A percentile compares a stretch with the other conserved stretches of the same genome.
phyloP scores from a whole-genome alignment of 345 rosid genomes.

The Ailanthus altissimus region DNA sequence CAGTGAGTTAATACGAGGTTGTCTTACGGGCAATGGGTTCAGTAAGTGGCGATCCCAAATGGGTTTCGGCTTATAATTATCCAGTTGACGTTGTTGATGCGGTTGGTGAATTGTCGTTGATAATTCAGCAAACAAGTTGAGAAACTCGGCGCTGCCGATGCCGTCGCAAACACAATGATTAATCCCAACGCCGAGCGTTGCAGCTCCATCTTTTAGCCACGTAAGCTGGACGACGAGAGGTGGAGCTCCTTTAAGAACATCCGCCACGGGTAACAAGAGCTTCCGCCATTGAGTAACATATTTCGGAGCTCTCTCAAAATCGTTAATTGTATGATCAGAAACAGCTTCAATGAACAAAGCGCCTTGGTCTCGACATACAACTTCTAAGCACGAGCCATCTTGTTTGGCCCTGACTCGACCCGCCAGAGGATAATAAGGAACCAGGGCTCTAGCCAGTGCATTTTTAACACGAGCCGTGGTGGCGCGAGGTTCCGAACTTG shows the following conservation, averaged over 20 bases:
- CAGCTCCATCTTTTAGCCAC: conserved; percentile 79
- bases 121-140: conserved; percentile 60
- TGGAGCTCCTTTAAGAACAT: conserved; percentile 76
- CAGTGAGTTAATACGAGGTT: conserved; percentile 22
- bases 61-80: conserved; percentile 33
- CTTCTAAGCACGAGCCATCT: conserved; percentile 53
- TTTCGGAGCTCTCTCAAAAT: conserved; percentile 57
- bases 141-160: conserved; percentile 72
- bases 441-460: conserved; percentile 58
- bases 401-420: conserved; percentile 68
- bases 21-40: conserved; percentile 28
- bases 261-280: conserved; percentile 57
- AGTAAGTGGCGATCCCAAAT: conserved; percentile 80
- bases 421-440: conserved; percentile 74
- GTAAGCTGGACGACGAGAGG: conserved; percentile 78
- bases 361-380: conserved; percentile 70
- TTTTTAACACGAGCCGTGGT: conserved; percentile 49
- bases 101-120: conserved; percentile 22
- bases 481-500: conserved; percentile 36
- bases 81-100: conserved; percentile 24
- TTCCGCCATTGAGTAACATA: conserved; percentile 71
- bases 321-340: conserved; percentile 40
- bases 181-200: conserved; percentile 63
- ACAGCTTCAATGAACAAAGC: conserved; percentile 64
- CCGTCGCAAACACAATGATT: conserved; percentile 83